phyloP scores from a whole-genome alignment of 345 rosid genomes.

The Lepidium aucheri region DNA sequence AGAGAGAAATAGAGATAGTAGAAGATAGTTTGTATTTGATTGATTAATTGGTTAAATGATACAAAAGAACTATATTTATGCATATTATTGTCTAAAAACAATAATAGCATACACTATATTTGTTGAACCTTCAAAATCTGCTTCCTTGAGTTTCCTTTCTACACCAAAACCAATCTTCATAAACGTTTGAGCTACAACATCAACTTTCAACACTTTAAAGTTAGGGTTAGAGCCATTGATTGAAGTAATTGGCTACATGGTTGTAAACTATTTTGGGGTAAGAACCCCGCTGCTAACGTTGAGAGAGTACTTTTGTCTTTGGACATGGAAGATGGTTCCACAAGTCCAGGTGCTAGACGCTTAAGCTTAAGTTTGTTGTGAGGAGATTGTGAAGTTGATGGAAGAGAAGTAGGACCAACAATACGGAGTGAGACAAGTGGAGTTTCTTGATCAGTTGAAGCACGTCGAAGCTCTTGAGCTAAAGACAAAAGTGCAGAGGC shows the following conservation, averaged over 20 bases:
- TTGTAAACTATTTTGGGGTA: constrained; percentile 61
- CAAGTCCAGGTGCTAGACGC: constrained; percentile 88
- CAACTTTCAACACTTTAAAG: constrained; percentile 65
- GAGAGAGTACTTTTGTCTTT: constrained; percentile 33
- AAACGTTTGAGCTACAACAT: constrained; percentile 77
- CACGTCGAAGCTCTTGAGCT: constrained; percentile 70
- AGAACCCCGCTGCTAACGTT: too few species aligned
- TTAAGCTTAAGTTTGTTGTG: constrained; percentile 68
- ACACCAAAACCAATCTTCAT: constrained; percentile 80
- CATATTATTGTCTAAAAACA: too few species aligned
- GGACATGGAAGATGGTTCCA: constrained; percentile 51
- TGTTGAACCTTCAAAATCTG: constrained; percentile 31
- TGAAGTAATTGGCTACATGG: constrained; percentile 89
- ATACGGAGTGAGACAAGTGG: constrained; percentile 76
- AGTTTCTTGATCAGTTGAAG: constrained; percentile 35
- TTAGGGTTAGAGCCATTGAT: constrained; percentile 69
- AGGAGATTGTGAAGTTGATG: constrained; percentile 51
- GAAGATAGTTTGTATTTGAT: too few species aligned
- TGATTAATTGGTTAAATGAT: too few species aligned
- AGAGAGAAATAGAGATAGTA: too few species aligned
- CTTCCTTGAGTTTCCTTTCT: constrained; percentile 69
- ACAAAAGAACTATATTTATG: too few species aligned
- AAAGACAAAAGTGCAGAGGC: constrained; percentile 85
- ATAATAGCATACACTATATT: too few species aligned
- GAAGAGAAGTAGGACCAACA: constrained; percentile 79